These are phyloP conservation scores for Russula foetens DNA, from an alignment of 768 basidiomycete species.

Conservation along the genomic window DNA sequence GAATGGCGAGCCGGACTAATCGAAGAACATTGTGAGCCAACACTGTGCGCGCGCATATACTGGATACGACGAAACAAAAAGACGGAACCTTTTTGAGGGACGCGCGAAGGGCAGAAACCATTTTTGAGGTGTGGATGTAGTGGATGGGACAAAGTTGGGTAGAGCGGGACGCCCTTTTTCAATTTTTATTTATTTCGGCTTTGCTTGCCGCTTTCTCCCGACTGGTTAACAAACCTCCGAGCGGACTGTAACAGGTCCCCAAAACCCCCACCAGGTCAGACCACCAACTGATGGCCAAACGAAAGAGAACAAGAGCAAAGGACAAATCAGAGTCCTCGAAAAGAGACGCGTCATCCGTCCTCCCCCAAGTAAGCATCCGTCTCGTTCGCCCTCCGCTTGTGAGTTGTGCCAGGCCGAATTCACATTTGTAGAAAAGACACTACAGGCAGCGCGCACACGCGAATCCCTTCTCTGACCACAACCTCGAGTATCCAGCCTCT, in stretches of 20 bases:
- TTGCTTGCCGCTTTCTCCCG: constrained; percentile 1
- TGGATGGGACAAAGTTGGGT: not conserved
- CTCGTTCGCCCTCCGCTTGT: constrained; percentile 1
- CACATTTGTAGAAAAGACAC: constrained; percentile 57
- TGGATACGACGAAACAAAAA: constrained; percentile 16
- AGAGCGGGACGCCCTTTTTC: not conserved
- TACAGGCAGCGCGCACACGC: constrained; percentile 81
- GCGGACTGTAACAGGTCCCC: not conserved
- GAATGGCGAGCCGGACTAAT: constrained; percentile 42
- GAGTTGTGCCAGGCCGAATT: not conserved
- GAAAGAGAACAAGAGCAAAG: constrained; percentile 24
- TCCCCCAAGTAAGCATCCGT: constrained; percentile 27
- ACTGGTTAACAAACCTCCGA: constrained; percentile 5
- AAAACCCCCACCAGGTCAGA: not conserved
- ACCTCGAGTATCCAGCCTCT: constrained; percentile 75
- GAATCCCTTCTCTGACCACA: constrained; percentile 83
- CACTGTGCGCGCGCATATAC: constrained; percentile 18
- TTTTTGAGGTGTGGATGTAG: constrained; percentile 8
- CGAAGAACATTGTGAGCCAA: not conserved
- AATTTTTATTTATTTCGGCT: not conserved
- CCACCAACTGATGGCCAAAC: constrained; percentile 23
- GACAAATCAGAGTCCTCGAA: constrained; percentile 6
- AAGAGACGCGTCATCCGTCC: constrained; percentile 21
- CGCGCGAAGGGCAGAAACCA: constrained; percentile 29
- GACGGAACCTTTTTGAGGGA: constrained; percentile 30